Conservation (phyloP, 805 yeast species). For the Torulaspora indica region DNA sequence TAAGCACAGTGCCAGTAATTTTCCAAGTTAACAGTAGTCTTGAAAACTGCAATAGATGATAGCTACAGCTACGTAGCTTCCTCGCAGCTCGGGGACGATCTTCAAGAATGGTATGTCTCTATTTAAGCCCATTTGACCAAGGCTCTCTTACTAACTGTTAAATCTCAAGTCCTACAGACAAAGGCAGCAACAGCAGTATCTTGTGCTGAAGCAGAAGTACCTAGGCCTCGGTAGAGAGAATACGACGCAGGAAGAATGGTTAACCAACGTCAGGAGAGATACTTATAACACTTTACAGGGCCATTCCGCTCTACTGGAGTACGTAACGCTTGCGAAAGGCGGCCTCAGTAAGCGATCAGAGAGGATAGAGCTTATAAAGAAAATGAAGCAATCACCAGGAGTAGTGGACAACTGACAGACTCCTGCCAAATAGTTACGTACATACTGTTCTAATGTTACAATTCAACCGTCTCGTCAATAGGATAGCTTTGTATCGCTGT, state of each 20-base stretch:
- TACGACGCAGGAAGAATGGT: slow-evolving; percentile 66
- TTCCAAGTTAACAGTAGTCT: not conserved
- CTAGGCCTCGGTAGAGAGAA: slow-evolving; percentile 73
- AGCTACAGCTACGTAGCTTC: too few species aligned
- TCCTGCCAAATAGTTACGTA: slow-evolving; percentile 1
- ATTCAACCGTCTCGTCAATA: not conserved
- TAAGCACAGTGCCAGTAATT: not conserved
- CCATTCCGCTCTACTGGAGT: slow-evolving; percentile 32
- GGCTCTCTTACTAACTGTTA: not conserved
- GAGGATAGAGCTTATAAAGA: slow-evolving; percentile 26
- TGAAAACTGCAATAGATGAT: not conserved
- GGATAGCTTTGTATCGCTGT: slow-evolving; percentile 13
- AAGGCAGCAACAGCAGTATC: slow-evolving; percentile 54
- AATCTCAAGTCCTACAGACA: slow-evolving; percentile 56
- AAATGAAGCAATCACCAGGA: slow-evolving; percentile 21
- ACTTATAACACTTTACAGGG: slow-evolving; percentile 29
- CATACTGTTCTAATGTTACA: slow-evolving; percentile 8
- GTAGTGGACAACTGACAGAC: not conserved
- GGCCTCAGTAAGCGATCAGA: slow-evolving; percentile 24
- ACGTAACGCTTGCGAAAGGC: slow-evolving; percentile 27
- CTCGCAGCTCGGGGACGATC: too few species aligned
- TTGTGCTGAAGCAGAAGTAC: slow-evolving; percentile 54
- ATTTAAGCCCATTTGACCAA: too few species aligned
- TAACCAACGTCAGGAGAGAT: slow-evolving; percentile 43
- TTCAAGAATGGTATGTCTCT: slow-evolving; percentile 3